Evolutionary conservation across 305 asterid species (phyloP).

Genomic region (Fraxinus dipetala): DNA sequence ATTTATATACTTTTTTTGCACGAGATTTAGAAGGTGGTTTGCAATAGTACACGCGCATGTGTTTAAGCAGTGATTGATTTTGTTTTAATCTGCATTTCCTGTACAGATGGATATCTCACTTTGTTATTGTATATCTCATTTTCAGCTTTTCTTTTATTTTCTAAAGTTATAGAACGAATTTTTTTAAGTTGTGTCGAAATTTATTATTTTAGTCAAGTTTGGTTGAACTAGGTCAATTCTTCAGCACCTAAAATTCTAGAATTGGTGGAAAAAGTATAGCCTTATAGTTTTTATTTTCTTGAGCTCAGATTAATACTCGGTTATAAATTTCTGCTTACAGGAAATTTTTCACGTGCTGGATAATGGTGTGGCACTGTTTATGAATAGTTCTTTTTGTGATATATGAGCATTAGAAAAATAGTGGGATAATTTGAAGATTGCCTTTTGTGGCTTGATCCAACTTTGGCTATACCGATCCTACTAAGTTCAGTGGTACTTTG

Average conservation of each 20-base stretch:
- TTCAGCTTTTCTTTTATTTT: neutral
- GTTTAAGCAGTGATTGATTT: neutral
- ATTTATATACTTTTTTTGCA: neutral
- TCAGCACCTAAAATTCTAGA: neutral
- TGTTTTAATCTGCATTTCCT: constrained; percentile 26
- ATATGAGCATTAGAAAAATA: neutral
- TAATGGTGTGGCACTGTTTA: neutral
- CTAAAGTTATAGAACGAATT: neutral
- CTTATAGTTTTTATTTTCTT: neutral
- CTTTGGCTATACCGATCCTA: constrained; percentile 21
- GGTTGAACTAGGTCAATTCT: neutral
- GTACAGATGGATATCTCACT: constrained; percentile 14
- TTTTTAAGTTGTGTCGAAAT: neutral
- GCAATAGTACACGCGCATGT: constrained; percentile 1
- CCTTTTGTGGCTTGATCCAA: constrained; percentile 11
- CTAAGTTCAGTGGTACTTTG: constrained; percentile 14
- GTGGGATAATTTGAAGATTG: constrained; percentile 13
- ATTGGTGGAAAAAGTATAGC: constrained; percentile 6
- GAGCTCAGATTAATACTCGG: constrained; percentile 19
- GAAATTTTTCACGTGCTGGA: constrained; percentile 22
- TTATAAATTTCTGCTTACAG: constrained; percentile 29
- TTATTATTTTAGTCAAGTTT: neutral
- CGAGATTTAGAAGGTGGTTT: neutral
- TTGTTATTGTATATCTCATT: neutral
- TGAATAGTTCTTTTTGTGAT: constrained; percentile 10